These are phyloP conservation scores for Fraxinus baroniana DNA, from an alignment of 305 asterid species.

Conservation along the genomic window DNA sequence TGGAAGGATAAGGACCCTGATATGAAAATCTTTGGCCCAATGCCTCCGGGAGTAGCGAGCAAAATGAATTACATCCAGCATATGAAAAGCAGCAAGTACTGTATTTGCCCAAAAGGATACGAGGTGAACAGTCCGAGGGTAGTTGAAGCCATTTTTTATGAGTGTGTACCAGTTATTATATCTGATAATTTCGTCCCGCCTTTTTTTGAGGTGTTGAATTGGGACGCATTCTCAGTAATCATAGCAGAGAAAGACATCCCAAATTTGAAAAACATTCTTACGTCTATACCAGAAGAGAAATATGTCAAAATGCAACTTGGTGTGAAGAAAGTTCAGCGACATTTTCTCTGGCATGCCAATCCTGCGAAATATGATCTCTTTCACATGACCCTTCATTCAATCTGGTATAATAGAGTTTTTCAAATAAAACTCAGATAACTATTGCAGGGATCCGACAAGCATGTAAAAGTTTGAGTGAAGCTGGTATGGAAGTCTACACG, in stretches of 20 bases:
- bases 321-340: slow-evolving; percentile 58
- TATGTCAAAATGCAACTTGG: slow-evolving; percentile 61
- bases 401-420: slow-evolving; percentile 74
- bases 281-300: slow-evolving; percentile 48
- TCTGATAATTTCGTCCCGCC: slow-evolving; percentile 81
- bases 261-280: slow-evolving; percentile 46
- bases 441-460: neutral
- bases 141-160: slow-evolving; percentile 73
- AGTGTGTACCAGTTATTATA: slow-evolving; percentile 69
- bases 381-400: slow-evolving; percentile 83
- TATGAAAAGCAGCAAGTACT: slow-evolving; percentile 75
- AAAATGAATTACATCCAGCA: slow-evolving; percentile 67
- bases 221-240: slow-evolving; percentile 63
- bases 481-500: neutral
- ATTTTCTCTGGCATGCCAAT: slow-evolving; percentile 72
- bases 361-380: slow-evolving; percentile 67
- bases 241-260: slow-evolving; percentile 63
- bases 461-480: neutral
- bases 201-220: slow-evolving; percentile 67
- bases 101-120: slow-evolving; percentile 79
- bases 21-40: slow-evolving; percentile 72
- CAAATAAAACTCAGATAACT: slow-evolving; percentile 58
- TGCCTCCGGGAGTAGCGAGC: slow-evolving; percentile 81
- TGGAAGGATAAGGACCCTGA: slow-evolving; percentile 69
- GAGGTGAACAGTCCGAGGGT: slow-evolving; percentile 85